Base-by-base conservation (phyloP, 164 flowering plant genomes). In the Akebia trifoliata region DNA sequence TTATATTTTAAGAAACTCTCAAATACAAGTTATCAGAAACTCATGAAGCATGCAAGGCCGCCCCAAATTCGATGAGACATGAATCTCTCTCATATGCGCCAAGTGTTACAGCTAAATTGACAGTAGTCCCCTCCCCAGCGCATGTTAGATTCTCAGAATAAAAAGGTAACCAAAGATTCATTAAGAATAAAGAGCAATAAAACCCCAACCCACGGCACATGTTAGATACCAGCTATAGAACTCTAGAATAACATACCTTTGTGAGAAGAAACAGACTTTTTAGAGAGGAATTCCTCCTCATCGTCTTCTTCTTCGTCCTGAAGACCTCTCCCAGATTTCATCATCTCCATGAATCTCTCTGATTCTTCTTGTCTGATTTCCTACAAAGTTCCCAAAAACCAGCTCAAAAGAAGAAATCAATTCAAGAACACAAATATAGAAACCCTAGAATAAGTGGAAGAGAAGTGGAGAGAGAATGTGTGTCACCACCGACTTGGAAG, bases 401-500 rank as follows among this genome's bases (percentile, higher is more conserved):
- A 7, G 30, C n/a, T n/a, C n/a, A n/a, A n/a, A n/a, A n/a, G n/a
- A n/a, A n/a, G n/a, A n/a, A n/a, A n/a, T n/a, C n/a, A n/a, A n/a
- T n/a, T n/a, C n/a, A n/a, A n/a, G n/a, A n/a, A n/a, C n/a, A n/a
- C n/a, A n/a, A n/a, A n/a, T n/a, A 31, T 3, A 15, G 46, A 35
- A 2, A 47, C 8, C 29, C 2, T 25, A 22, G 14, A 14, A 12
- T 3, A 6, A 12, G 9, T n/a, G 42, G 4, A 36, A n/a, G 8
- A 37, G 30, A 50, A 17, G 31, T 11, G 25, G 29, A 57, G 55
- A 51, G 58, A 38, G 61, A 57, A 40, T 29, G 59, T 45, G n/a
- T n/a, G n/a, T n/a, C n/a, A n/a, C n/a, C 55, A 79, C 87, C 77
- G 20, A 86, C 96, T 79, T 83, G 57, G 86, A 73, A 39, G 83